Conservation (phyloP, 1,284 basidiomycete species). For the Cryptococcus wingfieldii region DNA sequence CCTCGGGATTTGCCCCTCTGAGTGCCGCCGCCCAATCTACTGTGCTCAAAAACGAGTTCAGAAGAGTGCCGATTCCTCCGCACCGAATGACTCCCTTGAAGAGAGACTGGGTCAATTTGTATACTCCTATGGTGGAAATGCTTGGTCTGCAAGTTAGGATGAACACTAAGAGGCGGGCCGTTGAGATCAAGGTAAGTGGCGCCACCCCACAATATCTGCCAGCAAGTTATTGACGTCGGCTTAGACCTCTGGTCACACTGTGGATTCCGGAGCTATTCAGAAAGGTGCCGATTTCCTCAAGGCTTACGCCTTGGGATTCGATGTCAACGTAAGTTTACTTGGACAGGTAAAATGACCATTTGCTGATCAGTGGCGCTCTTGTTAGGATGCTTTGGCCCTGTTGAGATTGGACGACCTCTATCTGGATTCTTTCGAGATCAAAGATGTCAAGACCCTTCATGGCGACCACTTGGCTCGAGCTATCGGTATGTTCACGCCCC, state of each 20-base stretch:
- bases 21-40: constrained; percentile 25
- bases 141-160: constrained; percentile 91
- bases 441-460: constrained; percentile 96
- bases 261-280: constrained; percentile 84
- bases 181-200: constrained; percentile 79
- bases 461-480: constrained; percentile 95
- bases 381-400: constrained; percentile 88
- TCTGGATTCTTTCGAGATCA: constrained; percentile 97
- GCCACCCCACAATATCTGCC: not conserved
- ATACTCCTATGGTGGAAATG: constrained; percentile 92
- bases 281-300: constrained; percentile 99
- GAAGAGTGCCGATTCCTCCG: constrained; percentile 84
- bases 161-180: constrained; percentile 82
- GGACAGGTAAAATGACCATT: not conserved
- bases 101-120: constrained; percentile 96
- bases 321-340: constrained; percentile 66
- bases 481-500: constrained; percentile 62
- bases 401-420: constrained; percentile 94
- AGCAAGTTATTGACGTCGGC: not conserved
- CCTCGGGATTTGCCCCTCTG: constrained; percentile 45
- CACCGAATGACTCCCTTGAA: constrained; percentile 97
- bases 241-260: constrained; percentile 91
- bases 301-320: constrained; percentile 90
- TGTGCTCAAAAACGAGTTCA: constrained; percentile 65
- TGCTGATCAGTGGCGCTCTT: not conserved